Conservation (phyloP, 2,329 filamentous ascomycete species). For the Teratosphaeria viscida region DNA sequence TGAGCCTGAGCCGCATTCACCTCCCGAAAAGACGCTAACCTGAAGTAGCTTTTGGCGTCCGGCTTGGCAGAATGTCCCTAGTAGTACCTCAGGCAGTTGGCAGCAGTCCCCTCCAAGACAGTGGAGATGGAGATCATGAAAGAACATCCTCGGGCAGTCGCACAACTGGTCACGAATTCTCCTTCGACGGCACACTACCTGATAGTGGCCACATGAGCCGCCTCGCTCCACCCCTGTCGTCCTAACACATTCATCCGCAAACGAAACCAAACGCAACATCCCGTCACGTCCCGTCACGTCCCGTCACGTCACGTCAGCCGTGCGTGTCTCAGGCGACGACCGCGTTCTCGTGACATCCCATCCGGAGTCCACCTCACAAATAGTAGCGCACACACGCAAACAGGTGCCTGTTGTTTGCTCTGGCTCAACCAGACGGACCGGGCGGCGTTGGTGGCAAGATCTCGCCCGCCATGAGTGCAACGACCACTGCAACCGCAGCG, state of each 20-base stretch:
- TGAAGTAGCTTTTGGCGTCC: background rate
- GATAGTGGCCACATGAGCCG: background rate
- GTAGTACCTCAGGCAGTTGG: background rate
- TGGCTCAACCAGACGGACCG: conserved; percentile 1
- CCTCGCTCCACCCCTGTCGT: background rate
- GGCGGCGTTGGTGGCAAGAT: conserved; percentile 1
- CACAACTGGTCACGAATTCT: background rate
- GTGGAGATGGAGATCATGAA: background rate
- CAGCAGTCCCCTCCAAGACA: background rate
- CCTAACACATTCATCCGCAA: background rate
- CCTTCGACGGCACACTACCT: background rate
- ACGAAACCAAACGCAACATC: background rate
- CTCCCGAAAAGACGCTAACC: background rate
- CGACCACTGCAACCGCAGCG: conserved; percentile 2
- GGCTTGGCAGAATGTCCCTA: background rate
- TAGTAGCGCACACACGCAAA: background rate
- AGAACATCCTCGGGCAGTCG: background rate
- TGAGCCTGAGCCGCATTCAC: background rate
- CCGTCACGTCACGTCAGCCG: background rate
- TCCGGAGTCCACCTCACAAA: background rate
- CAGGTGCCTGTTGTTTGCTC: background rate
- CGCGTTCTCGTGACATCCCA: background rate
- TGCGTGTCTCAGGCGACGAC: background rate
- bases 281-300: background rate
- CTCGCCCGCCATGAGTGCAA: conserved; percentile 10